Evolutionary conservation across 768 basidiomycete genomes (phyloP).

Genomic region (Plicaturopsis crispa): DNA sequence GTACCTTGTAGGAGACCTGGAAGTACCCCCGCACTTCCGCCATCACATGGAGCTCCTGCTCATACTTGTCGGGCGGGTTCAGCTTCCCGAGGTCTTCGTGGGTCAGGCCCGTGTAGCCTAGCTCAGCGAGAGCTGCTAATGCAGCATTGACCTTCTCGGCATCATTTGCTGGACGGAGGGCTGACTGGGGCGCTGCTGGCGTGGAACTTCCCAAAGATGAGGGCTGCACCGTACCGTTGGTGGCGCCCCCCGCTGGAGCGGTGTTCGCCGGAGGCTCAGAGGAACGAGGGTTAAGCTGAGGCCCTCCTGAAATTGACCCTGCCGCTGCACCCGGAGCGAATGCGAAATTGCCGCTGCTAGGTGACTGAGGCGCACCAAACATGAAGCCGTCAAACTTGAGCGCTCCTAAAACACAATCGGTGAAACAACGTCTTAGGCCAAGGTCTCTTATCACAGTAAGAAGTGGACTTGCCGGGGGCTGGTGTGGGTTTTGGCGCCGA

Average conservation of each 20-base stretch:
- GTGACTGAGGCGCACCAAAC: too few relatives aligned
- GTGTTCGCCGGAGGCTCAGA: background rate
- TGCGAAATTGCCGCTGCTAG: too few relatives aligned
- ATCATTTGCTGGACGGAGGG: background rate
- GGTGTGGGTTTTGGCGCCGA: too few relatives aligned
- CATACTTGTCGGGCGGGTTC: slow-evolving; percentile 25
- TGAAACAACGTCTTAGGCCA: too few relatives aligned
- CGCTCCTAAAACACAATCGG: too few relatives aligned
- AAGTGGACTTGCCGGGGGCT: too few relatives aligned
- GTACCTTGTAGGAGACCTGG: slow-evolving; percentile 38
- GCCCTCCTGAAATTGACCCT: too few relatives aligned
- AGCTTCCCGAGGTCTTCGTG: slow-evolving; percentile 25
- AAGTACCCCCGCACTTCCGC: slow-evolving; percentile 39
- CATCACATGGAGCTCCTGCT: slow-evolving; percentile 33
- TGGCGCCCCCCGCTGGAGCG: background rate
- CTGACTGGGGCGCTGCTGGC: too few relatives aligned
- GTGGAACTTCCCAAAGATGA: too few relatives aligned
- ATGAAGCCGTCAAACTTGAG: too few relatives aligned
- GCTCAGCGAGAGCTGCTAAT: slow-evolving; percentile 19
- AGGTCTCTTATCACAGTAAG: too few relatives aligned
- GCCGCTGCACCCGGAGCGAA: too few relatives aligned
- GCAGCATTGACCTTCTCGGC: slow-evolving; percentile 15
- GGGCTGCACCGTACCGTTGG: background rate
- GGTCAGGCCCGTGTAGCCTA: slow-evolving; percentile 21
- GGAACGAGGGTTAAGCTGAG: background rate